These are phyloP conservation scores for Euphorbia tirucalli DNA, from an alignment of 345 rosid genomes.

Conservation along the genomic window DNA sequence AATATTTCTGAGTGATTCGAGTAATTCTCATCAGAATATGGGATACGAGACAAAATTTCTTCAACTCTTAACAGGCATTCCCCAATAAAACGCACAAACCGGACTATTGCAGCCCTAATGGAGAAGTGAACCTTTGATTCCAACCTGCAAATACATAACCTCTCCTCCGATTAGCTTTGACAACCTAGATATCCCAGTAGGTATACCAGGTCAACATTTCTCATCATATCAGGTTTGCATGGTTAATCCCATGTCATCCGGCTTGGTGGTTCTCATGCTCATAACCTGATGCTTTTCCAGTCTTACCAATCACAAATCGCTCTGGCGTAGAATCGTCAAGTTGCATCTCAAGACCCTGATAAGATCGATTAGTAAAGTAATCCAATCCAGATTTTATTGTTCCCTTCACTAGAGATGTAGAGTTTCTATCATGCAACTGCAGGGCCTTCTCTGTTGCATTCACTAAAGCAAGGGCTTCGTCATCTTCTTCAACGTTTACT, in stretches of 20 bases:
- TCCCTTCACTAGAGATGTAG: conserved; percentile 44
- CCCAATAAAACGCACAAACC: not conserved
- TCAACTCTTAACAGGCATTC: no score
- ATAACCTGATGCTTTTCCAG: conserved; percentile 62
- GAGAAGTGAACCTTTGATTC: not conserved
- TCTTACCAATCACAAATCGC: conserved; percentile 61
- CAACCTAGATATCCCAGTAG: no score
- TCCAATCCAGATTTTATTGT: conserved; percentile 75
- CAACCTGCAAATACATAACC: not conserved
- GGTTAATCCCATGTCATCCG: conserved; percentile 5
- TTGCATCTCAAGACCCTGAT: conserved; percentile 70
- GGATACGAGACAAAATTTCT: no score
- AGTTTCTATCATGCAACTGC: conserved; percentile 48
- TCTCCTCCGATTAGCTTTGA: not conserved
- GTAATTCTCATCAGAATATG: no score
- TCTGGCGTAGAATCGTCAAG: conserved; percentile 44
- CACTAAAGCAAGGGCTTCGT: conserved; percentile 59
- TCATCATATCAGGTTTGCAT: not conserved
- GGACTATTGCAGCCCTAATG: not conserved
- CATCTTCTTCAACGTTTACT: conserved; percentile 33
- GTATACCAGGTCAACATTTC: not conserved
- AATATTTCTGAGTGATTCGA: no score
- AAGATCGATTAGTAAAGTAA: conserved; percentile 57
- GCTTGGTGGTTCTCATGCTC: conserved; percentile 20
- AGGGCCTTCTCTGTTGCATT: conserved; percentile 61